Evolutionary conservation across 495 filamentous ascomycete genomes (phyloP).

Genomic region (Viridothelium virens): DNA sequence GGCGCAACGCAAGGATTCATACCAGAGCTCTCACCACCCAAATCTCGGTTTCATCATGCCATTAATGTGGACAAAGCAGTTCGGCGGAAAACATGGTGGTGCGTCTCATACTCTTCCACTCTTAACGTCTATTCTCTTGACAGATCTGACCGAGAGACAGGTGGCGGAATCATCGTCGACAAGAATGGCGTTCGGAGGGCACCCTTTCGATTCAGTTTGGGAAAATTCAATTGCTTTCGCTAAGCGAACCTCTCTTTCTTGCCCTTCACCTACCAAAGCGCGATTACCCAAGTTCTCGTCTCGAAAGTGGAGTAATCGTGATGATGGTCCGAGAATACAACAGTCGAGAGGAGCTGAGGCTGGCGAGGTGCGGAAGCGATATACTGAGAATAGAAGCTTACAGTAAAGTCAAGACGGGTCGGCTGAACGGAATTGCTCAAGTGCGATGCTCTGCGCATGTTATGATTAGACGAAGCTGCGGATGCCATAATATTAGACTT

Average conservation of each 20-base stretch:
- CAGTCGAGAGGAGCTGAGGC: too few species aligned
- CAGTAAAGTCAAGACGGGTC: not conserved
- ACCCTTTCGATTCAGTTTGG: slow-evolving; percentile 35
- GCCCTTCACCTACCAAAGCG: too few species aligned
- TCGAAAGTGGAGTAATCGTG: too few species aligned
- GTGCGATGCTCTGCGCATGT: too few species aligned
- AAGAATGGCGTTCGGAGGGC: slow-evolving; percentile 34
- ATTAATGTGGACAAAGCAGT: slow-evolving; percentile 15
- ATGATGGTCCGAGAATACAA: too few species aligned
- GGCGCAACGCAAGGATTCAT: too few species aligned
- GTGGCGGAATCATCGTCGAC: slow-evolving; percentile 35
- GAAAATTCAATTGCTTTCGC: slow-evolving; percentile 37
- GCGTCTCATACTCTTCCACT: not conserved
- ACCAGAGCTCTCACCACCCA: not conserved
- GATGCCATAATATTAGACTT: too few species aligned
- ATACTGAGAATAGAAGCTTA: not conserved
- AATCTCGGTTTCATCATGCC: not conserved
- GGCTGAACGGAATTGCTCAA: too few species aligned
- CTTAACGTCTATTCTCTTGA: not conserved
- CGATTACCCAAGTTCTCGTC: too few species aligned
- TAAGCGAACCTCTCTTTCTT: slow-evolving; percentile 9
- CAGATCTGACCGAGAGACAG: slow-evolving; percentile 6
- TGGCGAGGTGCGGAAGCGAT: not conserved
- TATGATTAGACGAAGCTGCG: too few species aligned
- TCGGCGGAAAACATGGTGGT: slow-evolving; percentile 12